Base-by-base conservation (phyloP, 129 eudicot species). In the Centaurea solstitialis region DNA sequence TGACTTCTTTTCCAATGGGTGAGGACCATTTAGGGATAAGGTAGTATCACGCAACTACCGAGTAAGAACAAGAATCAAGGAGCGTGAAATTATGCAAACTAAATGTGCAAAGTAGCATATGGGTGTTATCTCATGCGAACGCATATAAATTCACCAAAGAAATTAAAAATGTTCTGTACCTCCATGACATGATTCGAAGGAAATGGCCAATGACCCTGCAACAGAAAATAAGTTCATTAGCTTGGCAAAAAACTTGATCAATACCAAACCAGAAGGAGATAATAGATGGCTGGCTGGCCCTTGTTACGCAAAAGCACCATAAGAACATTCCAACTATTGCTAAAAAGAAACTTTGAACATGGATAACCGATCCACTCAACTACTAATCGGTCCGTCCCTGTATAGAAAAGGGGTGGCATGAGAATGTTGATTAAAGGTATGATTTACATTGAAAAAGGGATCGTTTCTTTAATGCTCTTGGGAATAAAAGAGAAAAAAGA, bases 181-280 rank as follows among this genome's bases (percentile, higher is more conserved):
- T 93, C 98, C 98, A 91, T 93, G 26, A 93, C 81, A 84, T 93
- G 97, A 78, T 84, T 40, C 33, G 89, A 84, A 74, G 91, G 93
- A 70, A 94, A 94, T 67, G 95, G 95, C 98, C 98, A 94, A 68
- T 94, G 95, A 57, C 90, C 90, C 98, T 93, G 90, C 84, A 86
- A 73, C 37, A 75, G 9, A 13, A 80, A 57, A 57, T 9, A 70
- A 72, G 9, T 39, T 13, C 0, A 18, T n/a, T 59, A n/a, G 22
- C 30, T 64, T 4, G 20, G 68, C 9, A 20, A 50, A 57, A 57
- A 57, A 5, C 65, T 57, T 57, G 65, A 15, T 10, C n/a, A 7
- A 22, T 59, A 59, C n/a, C 18, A 47, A 47, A 47, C 59, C 59
- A 50, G 62, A 50, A 50, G 62, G 7, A 15, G 17, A 50, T 50